These are phyloP conservation scores for Boletus subparvulus DNA, from an alignment of 768 basidiomycete genomes.

Conservation along the genomic window DNA sequence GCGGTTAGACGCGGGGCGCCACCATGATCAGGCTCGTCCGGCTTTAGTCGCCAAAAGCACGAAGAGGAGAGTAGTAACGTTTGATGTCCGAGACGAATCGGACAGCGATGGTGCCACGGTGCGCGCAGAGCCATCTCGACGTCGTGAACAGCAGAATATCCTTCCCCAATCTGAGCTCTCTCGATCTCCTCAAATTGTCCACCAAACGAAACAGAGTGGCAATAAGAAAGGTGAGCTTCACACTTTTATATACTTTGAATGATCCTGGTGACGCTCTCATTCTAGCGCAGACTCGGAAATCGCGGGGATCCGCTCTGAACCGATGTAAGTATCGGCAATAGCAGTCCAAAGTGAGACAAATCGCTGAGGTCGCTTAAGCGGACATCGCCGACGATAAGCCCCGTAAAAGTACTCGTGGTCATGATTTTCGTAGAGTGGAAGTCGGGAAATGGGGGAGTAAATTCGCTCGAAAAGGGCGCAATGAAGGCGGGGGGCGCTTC, in stretches of 20 bases:
- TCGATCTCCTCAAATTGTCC: background rate
- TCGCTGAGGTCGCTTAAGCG: slow-evolving; percentile 13
- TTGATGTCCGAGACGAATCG: slow-evolving; percentile 7
- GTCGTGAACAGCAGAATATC: slow-evolving; percentile 1
- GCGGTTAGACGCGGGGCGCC: slow-evolving; percentile 4
- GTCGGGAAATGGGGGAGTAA: slow-evolving; percentile 6
- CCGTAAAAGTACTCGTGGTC: slow-evolving; percentile 1
- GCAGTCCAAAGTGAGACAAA: background rate
- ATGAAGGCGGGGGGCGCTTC: slow-evolving; percentile 2
- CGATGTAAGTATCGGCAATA: slow-evolving; percentile 12
- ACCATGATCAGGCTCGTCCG: background rate
- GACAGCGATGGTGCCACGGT: slow-evolving; percentile 18
- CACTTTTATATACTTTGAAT: background rate
- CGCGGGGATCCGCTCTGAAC: background rate
- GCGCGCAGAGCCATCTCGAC: slow-evolving; percentile 6
- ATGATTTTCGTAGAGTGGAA: background rate
- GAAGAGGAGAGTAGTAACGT: slow-evolving; percentile 15
- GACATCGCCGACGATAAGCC: slow-evolving; percentile 1
- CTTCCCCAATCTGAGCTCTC: background rate
- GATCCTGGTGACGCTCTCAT: background rate
- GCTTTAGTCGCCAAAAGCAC: background rate
- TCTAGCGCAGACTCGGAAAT: slow-evolving; percentile 12
- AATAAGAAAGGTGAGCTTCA: slow-evolving; percentile 8
- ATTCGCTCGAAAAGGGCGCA: slow-evolving; percentile 3
- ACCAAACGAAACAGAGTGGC: slow-evolving; percentile 1